Conservation (phyloP, 305 asterid genomes). For the Fraxinus ornus region DNA sequence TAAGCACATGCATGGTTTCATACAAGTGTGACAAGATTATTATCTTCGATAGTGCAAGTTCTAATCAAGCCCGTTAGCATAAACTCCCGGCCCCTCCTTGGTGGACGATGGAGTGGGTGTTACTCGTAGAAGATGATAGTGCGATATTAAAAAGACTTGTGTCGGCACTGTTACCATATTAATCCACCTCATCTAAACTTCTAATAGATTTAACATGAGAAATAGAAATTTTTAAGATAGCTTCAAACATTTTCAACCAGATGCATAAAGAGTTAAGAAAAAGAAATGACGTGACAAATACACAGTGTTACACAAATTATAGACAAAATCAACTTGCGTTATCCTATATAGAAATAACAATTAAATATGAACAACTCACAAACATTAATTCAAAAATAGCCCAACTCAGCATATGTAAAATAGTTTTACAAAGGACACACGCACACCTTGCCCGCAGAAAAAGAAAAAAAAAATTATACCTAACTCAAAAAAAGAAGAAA, state of each 20-base stretch:
- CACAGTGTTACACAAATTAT: background rate
- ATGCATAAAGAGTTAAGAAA: background rate
- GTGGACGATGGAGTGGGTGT: background rate
- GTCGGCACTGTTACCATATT: background rate
- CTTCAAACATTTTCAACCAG: background rate
- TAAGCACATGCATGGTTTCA: constrained; percentile 78
- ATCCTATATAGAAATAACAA: constrained; percentile 27
- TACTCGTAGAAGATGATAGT: background rate
- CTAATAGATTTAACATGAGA: background rate
- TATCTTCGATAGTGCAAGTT: constrained; percentile 23
- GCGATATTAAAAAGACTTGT: background rate
- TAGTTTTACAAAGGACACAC: background rate
- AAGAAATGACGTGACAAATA: constrained; percentile 9
- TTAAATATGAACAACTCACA: constrained; percentile 32
- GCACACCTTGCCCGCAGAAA: background rate
- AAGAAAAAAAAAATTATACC: constrained; percentile 21
- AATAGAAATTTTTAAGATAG: background rate
- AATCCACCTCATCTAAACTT: background rate
- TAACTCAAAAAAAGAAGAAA: constrained; percentile 33
- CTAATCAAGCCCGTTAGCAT: background rate
- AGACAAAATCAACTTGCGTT: constrained; percentile 19
- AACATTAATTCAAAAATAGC: constrained; percentile 39
- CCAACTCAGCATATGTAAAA: constrained; percentile 23
- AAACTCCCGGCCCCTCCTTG: background rate
- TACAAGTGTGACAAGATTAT: constrained; percentile 40